phyloP scores from a whole-genome alignment of 1,284 basidiomycete genomes.

The Sporisorium iseilematis-ciliati region DNA sequence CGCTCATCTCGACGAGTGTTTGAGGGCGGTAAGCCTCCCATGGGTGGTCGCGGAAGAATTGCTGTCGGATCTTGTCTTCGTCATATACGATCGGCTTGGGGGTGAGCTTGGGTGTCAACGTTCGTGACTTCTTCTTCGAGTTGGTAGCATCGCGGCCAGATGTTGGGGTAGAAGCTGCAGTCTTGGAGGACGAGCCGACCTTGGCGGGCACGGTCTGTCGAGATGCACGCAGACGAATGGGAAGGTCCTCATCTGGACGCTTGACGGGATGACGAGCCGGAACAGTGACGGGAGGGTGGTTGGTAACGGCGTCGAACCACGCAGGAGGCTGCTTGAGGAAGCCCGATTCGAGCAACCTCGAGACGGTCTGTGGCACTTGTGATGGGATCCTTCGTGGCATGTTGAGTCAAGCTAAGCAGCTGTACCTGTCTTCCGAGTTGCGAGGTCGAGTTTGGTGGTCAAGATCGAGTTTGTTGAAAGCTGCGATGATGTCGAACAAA shows the following conservation, averaged over 20 bases:
- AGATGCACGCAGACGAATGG: slow-evolving; percentile 35
- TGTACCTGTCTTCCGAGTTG: not conserved
- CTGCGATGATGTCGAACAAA: not conserved
- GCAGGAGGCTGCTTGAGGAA: slow-evolving; percentile 80
- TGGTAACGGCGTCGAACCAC: slow-evolving; percentile 87
- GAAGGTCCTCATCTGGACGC: slow-evolving; percentile 72
- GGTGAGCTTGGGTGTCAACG: slow-evolving; percentile 73
- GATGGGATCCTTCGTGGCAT: slow-evolving; percentile 87
- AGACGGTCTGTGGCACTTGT: slow-evolving; percentile 88
- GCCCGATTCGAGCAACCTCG: slow-evolving; percentile 81
- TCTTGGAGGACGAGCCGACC: slow-evolving; percentile 30
- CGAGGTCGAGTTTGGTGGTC: not conserved
- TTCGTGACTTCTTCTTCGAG: slow-evolving; percentile 65
- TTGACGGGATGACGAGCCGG: slow-evolving; percentile 79
- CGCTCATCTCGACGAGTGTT: slow-evolving; percentile 78
- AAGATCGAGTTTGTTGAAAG: not conserved
- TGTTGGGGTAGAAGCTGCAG: slow-evolving; percentile 9
- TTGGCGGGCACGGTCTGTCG: slow-evolving; percentile 12
- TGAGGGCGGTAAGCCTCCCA: slow-evolving; percentile 90
- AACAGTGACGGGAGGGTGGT: slow-evolving; percentile 86
- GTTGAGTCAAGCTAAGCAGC: not conserved
- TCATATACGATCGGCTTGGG: slow-evolving; percentile 81
- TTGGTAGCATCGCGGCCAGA: slow-evolving; percentile 53
- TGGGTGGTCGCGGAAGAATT: slow-evolving; percentile 95
- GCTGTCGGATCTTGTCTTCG: slow-evolving; percentile 86